Percentiles rank a stretch among this genome's conserved stretches.
Evolutionary conservation across 306 rosid species (phyloP).

Genomic region (Dryas octopetala): DNA sequence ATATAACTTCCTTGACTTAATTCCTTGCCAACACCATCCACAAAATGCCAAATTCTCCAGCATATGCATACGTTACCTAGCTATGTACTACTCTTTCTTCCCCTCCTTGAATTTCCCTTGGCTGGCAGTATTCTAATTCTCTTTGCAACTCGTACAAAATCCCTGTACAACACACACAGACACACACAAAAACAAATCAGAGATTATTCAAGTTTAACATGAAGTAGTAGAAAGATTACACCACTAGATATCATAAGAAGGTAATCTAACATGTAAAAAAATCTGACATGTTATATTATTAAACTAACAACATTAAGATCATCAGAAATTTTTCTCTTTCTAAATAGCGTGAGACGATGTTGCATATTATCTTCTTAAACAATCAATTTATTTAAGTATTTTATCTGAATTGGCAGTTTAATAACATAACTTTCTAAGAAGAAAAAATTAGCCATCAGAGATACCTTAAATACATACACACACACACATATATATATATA

Average conservation of each 20-base stretch:
- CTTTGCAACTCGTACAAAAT: constrained; percentile 83
- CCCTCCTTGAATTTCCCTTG: constrained; percentile 56
- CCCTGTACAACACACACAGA: constrained; percentile 40
- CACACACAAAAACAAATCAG: neutral
- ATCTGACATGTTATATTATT: too few species aligned
- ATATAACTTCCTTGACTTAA: constrained; percentile 33
- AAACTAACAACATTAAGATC: too few species aligned
- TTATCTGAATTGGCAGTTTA: neutral
- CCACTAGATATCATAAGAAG: too few species aligned
- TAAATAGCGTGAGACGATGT: too few species aligned
- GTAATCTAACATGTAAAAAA: too few species aligned
- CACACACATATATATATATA: too few species aligned
- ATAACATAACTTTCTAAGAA: neutral
- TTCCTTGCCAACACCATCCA: constrained; percentile 16
- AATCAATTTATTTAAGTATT: too few species aligned
- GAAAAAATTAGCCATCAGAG: neutral
- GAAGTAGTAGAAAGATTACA: too few species aligned
- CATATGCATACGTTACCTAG: neutral
- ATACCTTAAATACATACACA: too few species aligned
- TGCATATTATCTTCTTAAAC: too few species aligned
- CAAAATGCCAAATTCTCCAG: constrained; percentile 24
- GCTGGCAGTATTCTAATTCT: constrained; percentile 76
- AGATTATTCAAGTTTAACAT: neutral
- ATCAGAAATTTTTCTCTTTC: too few species aligned
- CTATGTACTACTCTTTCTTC: constrained; percentile 32